Evolutionary conservation across 139 green algal genomes (phyloP).

Genomic region (Chloropicon primus): DNA sequence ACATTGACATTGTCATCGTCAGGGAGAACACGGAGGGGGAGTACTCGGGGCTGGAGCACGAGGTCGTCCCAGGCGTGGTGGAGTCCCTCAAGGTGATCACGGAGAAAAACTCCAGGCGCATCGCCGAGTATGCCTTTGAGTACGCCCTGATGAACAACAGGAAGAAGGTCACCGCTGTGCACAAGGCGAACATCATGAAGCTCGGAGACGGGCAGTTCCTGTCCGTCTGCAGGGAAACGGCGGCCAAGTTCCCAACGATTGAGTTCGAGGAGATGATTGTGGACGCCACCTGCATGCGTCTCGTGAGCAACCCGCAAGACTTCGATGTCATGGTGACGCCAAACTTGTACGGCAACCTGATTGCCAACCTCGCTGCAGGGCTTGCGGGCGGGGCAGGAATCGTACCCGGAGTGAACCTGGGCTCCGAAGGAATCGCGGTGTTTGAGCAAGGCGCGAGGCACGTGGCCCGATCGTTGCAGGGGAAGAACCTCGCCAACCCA

Average conservation of each 20-base stretch:
- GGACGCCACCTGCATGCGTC: conserved; percentile 30
- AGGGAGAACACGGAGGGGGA: conserved; percentile 29
- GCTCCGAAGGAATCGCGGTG: conserved; percentile 20
- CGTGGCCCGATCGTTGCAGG: not conserved
- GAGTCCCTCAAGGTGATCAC: conserved; percentile 31
- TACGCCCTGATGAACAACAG: conserved; percentile 27
- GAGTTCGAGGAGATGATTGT: conserved; percentile 33
- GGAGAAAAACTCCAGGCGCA: conserved; percentile 18
- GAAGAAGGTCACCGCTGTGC: conserved; percentile 33
- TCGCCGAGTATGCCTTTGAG: conserved; percentile 29
- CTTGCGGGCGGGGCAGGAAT: conserved; percentile 23
- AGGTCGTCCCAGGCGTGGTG: conserved; percentile 25
- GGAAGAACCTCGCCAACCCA: conserved; percentile 19
- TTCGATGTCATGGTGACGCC: conserved; percentile 34
- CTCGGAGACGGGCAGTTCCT: conserved; percentile 28
- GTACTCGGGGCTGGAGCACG: conserved; percentile 27
- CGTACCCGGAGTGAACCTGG: conserved; percentile 9
- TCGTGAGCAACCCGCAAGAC: conserved; percentile 21
- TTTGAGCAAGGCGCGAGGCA: conserved; percentile 32
- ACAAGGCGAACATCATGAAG: conserved; percentile 37
- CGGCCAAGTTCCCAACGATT: conserved; percentile 21
- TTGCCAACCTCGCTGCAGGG: conserved; percentile 21
- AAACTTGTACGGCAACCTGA: conserved; percentile 27
- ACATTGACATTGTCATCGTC: conserved; percentile 27
- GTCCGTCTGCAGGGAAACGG: conserved; percentile 4